Base-by-base conservation (phyloP, 2,329 filamentous ascomycete genomes). In the Beauveria sp. region DNA sequence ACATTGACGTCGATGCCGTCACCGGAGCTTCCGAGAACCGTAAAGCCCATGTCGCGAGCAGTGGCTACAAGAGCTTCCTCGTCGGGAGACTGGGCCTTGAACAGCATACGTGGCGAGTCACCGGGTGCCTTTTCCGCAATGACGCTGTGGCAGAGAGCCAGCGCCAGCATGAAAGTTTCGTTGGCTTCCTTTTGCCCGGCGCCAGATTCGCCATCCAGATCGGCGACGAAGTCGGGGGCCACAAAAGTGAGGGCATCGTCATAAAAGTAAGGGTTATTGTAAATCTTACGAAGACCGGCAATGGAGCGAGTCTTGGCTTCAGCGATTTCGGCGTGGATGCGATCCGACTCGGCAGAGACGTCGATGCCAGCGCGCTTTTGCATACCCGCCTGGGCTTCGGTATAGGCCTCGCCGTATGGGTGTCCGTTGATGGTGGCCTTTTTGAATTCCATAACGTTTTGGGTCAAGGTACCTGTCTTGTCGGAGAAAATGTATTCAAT, bases 401-500 rank as follows among this genome's bases (percentile, higher is more conserved):
- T 99, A 70, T 97, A 99, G 0, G 95, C 95, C 76, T 99, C 95
- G 64, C 96, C 95, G 67, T 99, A 99, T 0, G 93, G 87, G 63
- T 95, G 85, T n/a, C 93, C 93, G 69, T 98, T 98, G 75, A 99
- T 88, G 0, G 93, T 96, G 60, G 89, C 92, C 75, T 99, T 99
- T 75, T 98, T 99, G 84, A 98, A 99, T 73, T 99, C 96, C 95
- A 99, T 98, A 80, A 93, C 88, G 71, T 98, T 98, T 76, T 95
- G 96, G 6, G 93, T 98, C 67, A 98, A 78, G 1, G 93, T 98
- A 28, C 93, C 93, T 0, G 93, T 98, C 79, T 98, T 98, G 79
- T 98, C 93, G 0, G 93, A 97, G 75, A 99, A 99, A 67, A 99
- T 96, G 78, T 98, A 99, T 75, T 98, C 95, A 65, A 99, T 96